These are phyloP conservation scores for Talaromyces sp. DNA, from an alignment of 2,329 filamentous ascomycete genomes.

Conservation along the genomic window DNA sequence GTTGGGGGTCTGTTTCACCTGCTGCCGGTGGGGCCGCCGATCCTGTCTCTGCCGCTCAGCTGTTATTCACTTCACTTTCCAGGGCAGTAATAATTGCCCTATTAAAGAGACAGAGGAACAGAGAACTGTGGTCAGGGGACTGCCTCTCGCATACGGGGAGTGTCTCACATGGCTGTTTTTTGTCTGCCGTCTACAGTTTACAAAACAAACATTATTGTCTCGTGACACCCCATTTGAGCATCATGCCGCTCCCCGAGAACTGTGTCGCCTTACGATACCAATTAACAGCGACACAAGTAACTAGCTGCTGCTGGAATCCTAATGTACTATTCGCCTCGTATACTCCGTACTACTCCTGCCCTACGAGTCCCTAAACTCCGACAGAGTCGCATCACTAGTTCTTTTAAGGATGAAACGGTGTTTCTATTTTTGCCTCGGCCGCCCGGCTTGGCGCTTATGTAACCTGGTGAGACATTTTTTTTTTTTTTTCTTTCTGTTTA, in stretches of 20 bases:
- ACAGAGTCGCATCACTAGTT: background rate
- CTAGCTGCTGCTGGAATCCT: background rate
- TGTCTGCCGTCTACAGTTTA: background rate
- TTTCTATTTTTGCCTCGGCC: background rate
- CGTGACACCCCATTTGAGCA: background rate
- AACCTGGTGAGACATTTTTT: background rate
- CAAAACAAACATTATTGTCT: background rate
- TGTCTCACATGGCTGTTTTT: background rate
- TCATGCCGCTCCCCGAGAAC: too few species aligned
- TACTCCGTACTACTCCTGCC: background rate
- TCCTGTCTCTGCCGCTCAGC: background rate
- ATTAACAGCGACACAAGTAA: background rate
- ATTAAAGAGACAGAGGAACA: background rate
- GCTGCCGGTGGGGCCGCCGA: background rate
- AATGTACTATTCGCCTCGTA: background rate
- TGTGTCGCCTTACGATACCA: background rate
- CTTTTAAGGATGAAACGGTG: background rate
- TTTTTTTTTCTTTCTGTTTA: background rate
- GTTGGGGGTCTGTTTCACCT: background rate
- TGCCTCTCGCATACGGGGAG: too few species aligned
- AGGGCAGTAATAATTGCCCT: background rate
- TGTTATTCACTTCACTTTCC: background rate
- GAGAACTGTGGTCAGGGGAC: background rate
- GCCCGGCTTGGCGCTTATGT: background rate
- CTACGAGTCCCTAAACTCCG: background rate